Evolutionary conservation across 176 grass and related monocot genomes (phyloP), one percentile per base, ranked within the genome.

Genomic region (Oropetium thomaeum): DNA sequence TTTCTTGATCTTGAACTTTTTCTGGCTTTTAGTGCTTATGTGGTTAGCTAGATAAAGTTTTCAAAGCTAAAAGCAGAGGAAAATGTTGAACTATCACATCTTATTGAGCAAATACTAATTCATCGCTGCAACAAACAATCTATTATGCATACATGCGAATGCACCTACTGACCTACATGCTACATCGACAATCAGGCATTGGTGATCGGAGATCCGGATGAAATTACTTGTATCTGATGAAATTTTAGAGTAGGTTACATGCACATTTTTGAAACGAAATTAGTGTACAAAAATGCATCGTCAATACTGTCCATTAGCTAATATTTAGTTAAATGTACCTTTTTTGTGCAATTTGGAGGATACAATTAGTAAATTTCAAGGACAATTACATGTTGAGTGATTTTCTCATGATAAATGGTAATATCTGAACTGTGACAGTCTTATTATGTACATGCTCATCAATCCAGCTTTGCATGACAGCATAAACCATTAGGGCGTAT

Each of bases 21-120:
- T 17, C 12, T 31, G 27, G 32, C 73, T 73, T 77, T 37, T 76
- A 57, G 30, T 38, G 29, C 26, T 70, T 48, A 27, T 80, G 19
- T 61, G n/a, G 0, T 70, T 69, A 13, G 8, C 0, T 79, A 9
- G 34, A 10, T 59, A 37, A 29, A 35, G 14, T 49, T 62, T 49
- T 2, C 4, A 47, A 57, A 57, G 58, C 7, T 76, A 25, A 76
- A 9, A 65, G 17, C n/a, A 26, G 20, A 17, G 40, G 60, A 22
- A 35, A 65, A 52, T 10, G 20, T 0, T 77, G 60, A 35, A 70
- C 37, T 43, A 74, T 69, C 27, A 32, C 2, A 48, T 30, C 29
- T 38, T 27, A 58, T 62, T 47, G 23, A 0, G 9, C 10, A 57
- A 33, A 14, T 59, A 5, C 16, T 20, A 17, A 20, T 34, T 20